Conservation (phyloP, 1,139 yeast species). For the Candida tetrigidarum region DNA sequence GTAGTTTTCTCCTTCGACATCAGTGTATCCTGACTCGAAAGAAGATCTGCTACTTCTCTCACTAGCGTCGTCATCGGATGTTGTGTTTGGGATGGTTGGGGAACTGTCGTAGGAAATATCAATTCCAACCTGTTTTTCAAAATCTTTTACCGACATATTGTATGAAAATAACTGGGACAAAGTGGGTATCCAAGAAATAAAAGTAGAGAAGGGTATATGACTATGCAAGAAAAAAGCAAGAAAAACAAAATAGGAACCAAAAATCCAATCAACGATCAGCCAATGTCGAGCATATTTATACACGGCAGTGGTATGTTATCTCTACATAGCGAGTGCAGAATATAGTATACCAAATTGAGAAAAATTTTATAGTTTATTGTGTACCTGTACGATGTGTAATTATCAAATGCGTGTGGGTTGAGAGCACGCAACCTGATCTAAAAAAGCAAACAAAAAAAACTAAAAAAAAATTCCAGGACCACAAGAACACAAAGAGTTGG, state of each 20-base stretch:
- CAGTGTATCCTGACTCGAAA: slow-evolving; percentile 5
- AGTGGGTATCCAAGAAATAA: too few relatives aligned
- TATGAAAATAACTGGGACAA: too few relatives aligned
- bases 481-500: neutral
- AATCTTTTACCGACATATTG: slow-evolving; percentile 5
- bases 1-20: slow-evolving; percentile 2
- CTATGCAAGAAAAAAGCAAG: neutral
- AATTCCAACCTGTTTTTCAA: slow-evolving; percentile 10
- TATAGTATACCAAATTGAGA: neutral
- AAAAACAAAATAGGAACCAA: too few relatives aligned
- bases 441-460: too few relatives aligned
- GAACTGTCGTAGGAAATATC: neutral
- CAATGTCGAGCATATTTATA: neutral
- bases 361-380: neutral
- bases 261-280: too few relatives aligned
- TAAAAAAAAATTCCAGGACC: neutral
- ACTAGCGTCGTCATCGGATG: slow-evolving; percentile 1
- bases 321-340: neutral
- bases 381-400: neutral
- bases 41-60: slow-evolving; percentile 1
- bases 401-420: neutral
- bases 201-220: neutral
- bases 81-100: neutral
- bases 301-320: neutral
- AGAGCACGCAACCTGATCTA: neutral